Base-by-base conservation (phyloP, 768 basidiomycete genomes). In the Imleria badia region DNA sequence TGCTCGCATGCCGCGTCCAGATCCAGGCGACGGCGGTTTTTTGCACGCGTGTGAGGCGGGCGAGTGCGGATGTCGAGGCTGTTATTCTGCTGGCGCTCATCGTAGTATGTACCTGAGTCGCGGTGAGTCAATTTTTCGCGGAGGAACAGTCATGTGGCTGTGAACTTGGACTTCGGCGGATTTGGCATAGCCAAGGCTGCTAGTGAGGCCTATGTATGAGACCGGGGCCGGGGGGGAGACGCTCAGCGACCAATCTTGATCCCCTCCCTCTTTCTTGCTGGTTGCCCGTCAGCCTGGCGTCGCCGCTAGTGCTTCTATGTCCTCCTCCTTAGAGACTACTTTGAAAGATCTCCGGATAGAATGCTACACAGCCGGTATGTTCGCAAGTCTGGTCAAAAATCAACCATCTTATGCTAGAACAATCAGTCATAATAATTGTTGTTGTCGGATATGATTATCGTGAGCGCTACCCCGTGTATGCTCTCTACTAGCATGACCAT, bases 361-460 rank as follows among this genome's bases (percentile, higher is more conserved):
- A 19, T 33, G 33, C 40, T 52, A 9, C 30, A 7, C 30, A 30
- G 39, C 53, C 1, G 15, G 60, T 61, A 44, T 2, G 54, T 12
- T 9, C 22, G 7, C 35, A 10, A 15, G 13, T 14, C 20, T 5
- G 4, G 5, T 39, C 19, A 44, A 19, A 1, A 15, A 45, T 36
- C 11, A 1, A 42, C 22, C 42, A 26, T 26, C 46, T 6, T 44
- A 38, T n/a, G 6, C 36, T 6, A 10, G 17, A 3, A 8, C 20
- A 19, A 10, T 7, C 12, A 62, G 61, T 60, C 13, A 17, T 49
- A 12, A 43, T 55, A 19, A 36, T 51, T 23, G 36, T 41, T 31
- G 5, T 48, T 6, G 23, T 63, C 23, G 54, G 45, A 44, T 63
- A 62, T 31, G 61, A 62, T 45, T 62, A 63, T 17, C 12, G 61